Base-by-base conservation (phyloP, 768 basidiomycete species). In the Chiua virens region DNA sequence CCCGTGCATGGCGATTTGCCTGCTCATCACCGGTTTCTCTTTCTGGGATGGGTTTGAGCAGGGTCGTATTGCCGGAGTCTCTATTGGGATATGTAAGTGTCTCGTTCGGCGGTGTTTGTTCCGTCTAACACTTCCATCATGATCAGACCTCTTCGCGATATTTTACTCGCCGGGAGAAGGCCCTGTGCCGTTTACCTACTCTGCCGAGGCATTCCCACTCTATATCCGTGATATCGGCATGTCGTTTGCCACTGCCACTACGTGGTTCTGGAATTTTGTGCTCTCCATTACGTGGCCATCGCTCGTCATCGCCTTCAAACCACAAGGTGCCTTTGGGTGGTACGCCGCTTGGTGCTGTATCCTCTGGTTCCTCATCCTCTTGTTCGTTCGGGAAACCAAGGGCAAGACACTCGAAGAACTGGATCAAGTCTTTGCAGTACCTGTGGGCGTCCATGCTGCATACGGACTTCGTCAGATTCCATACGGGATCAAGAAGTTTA, bases 201-300 rank as follows among this genome's bases (percentile, higher is more conserved):
- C 90, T 5, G 92, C 92, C 4, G 93, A 95, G 68, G 92, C 88
- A 13, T 96, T 90, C 79, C 93, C 92, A 7, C 75, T 95, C 35
- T 85, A 86, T 36, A 68, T 68, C 28, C 67, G 68, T 60, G 67
- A 70, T 36, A 53, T 68, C 1, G 89, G 87, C 37, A 89, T 90
- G 87, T 79, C 79, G 39, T 82, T 80, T 60, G 84, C 87, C 8
- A 86, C 85, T 0, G 78, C 83, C 13, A 73, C 78, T 22, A 72
- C 77, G 3, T 84, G 84, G 82, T 79, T 81, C 62, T 82, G 60
- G 64, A 83, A 85, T 67, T 85, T 84, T 49, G 61, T 85, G 36
- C 72, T 87, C 44, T 79, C 83, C 2, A 77, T 87, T 51, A 86
- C 86, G 2, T 90, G 87, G 78, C 88, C 88, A 17, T 79, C 75